phyloP scores from a whole-genome alignment of 106 monocot genomes.

The Acorus gramineus region DNA sequence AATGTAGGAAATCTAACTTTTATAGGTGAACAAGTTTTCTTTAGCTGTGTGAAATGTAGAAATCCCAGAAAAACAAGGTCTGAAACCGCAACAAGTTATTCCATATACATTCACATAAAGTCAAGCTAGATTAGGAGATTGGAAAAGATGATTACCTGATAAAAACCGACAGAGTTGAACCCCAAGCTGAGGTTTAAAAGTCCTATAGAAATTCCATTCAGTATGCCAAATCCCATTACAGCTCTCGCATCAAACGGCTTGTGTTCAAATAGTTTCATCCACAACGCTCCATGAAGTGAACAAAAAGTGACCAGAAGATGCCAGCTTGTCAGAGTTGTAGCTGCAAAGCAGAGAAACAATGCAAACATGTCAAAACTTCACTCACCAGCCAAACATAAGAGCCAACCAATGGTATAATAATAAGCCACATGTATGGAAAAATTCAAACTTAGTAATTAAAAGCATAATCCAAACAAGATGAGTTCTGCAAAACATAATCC shows the following conservation, averaged over 20 bases:
- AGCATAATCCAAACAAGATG: no score
- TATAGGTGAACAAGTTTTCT: no score
- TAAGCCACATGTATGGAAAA: no score
- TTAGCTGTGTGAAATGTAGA: no score
- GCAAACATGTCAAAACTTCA: no score
- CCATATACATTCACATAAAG: neutral
- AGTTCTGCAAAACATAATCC: no score
- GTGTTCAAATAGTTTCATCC: constrained; percentile 84
- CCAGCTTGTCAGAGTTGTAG: constrained; percentile 96
- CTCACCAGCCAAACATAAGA: no score
- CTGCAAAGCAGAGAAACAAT: constrained; percentile 27
- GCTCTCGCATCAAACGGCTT: constrained; percentile 80
- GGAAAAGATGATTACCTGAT: constrained; percentile 45
- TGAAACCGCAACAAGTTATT: neutral
- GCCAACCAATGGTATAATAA: no score
- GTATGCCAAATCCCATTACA: constrained; percentile 87
- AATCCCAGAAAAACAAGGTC: no score
- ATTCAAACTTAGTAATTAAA: no score
- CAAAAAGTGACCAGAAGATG: constrained; percentile 96
- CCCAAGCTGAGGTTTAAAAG: constrained; percentile 84
- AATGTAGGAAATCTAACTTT: no score
- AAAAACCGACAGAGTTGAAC: constrained; percentile 95
- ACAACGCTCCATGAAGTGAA: constrained; percentile 77
- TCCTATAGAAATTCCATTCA: constrained; percentile 92
- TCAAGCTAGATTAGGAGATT: neutral